Evolutionary conservation across 1,284 basidiomycete genomes (phyloP), one percentile per base, ranked within the genome.

Genomic region (Neotropicomus parvogracilis): DNA sequence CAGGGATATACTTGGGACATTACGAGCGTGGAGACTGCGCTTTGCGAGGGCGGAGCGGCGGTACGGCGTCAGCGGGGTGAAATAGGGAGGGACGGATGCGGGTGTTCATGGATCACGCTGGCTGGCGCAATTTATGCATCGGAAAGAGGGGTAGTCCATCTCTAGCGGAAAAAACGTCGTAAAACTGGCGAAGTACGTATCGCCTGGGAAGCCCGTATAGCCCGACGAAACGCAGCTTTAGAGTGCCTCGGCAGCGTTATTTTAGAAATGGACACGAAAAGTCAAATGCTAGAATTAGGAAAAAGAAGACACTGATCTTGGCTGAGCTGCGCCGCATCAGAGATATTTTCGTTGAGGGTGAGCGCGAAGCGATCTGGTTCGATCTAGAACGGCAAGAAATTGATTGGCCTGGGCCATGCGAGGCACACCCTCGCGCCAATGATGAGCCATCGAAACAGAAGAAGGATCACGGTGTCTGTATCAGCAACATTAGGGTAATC

Each of bases 141-240:
- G 39, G 44, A 17, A 45, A 50, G 50, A 63, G 57, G 54, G 60
- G 57, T 37, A 50, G 42, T 10, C 24, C 50, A 58, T 62, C 53
- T 55, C 49, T 60, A 63, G 51, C 36, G 49, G 53, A 45, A 50
- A 41, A 59, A 64, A 54, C 53, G 39, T 65, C 59, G 65, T 61
- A 64, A 62, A 44, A 28, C 32, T 64, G 50, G 51, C 53, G 48
- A 64, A 52, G 57, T 64, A 65, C 56, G 63, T 64, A 64, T 63
- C 64, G 46, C 66, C 64, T 54, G 53, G 42, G 53, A 64, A 62
- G 59, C 52, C 52, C 63, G 62, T 64, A 66, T 62, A 66, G 65
- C 60, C 57, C 51, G 49, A 57, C 58, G 53, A 56, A 64, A 62
- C 49, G 52, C 49, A 54, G 46, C 6, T 40, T 51, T 47, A 51